Base-by-base conservation (phyloP, 768 basidiomycete genomes). In the Suillus tomentosus region DNA sequence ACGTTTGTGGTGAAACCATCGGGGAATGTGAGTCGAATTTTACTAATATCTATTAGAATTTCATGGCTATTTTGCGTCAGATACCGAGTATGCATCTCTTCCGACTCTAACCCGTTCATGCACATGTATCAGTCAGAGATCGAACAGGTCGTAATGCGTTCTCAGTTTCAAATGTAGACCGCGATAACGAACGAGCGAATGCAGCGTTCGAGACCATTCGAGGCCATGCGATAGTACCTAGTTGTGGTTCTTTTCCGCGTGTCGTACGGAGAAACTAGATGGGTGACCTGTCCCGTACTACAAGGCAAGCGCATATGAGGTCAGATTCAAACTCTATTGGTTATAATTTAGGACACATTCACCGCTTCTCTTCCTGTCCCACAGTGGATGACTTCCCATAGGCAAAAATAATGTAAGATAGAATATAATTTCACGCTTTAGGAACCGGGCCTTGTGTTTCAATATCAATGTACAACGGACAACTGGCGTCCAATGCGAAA, bases 181-280 rank as follows among this genome's bases (percentile, higher is more conserved):
- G 40, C 40, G 5, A 31, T 15, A 76, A 76, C 4, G 94, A 94
- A 9, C 79, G 97, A 62, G 74, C 78, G 22, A 85, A 84, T 65
- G 94, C 96, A 5, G 81, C 86, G 6, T 90, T 86, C 67, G 83
- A 90, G 19, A 96, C 98, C 71, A 91, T 91, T 86, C 67, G 83
- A 90, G 19, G 96, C 98, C 70, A 91, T 91, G 1, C 92, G 85
- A 75, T 92, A 87, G 43, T 19, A 19, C 43, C 43, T 45, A n/a
- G 43, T 10, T 37, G 10, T 15, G 40, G 40, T 7, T 15, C 5
- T 15, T n/a, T 45, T 45, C 43, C 17, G 43, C 17, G 0, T 45
- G 43, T 43, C 43, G 17, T 45, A 19, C 43, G 43, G 9, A 45
- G 19, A 45, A 9, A 19, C 9, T 19, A 45, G 17, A 45, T 9